Conservation (phyloP, 2,329 filamentous ascomycete species). For the Fusarium sp. region DNA sequence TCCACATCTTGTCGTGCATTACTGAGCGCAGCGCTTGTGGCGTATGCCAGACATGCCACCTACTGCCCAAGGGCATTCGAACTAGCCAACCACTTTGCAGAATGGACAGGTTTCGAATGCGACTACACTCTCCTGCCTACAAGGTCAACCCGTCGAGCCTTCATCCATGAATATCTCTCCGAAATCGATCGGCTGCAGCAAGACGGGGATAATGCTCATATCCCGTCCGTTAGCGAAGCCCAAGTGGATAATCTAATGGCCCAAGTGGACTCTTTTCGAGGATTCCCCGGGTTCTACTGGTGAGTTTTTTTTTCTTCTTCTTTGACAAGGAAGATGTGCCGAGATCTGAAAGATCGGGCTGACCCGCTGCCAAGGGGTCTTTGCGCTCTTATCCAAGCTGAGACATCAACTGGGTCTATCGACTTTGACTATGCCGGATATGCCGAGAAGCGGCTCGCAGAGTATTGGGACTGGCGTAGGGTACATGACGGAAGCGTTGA, state of each 20-base stretch:
- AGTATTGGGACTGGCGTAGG: slow-evolving; percentile 37
- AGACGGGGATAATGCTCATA: not conserved
- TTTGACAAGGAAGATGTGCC: not conserved
- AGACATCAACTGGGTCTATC: slow-evolving; percentile 41
- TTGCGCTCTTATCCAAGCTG: slow-evolving; percentile 40
- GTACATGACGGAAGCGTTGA: slow-evolving; percentile 5
- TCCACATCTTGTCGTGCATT: not conserved
- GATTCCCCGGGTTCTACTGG: slow-evolving; percentile 42
- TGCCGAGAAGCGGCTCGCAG: slow-evolving; percentile 33
- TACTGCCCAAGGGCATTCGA: slow-evolving; percentile 41
- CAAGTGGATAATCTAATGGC: slow-evolving; percentile 31
- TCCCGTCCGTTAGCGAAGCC: slow-evolving; percentile 19
- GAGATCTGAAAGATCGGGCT: not conserved
- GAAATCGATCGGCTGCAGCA: slow-evolving; percentile 8
- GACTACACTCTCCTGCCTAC: slow-evolving; percentile 31
- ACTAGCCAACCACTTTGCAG: slow-evolving; percentile 41
- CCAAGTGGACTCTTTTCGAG: slow-evolving; percentile 36
- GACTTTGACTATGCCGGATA: slow-evolving; percentile 42
- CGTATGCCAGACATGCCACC: slow-evolving; percentile 33
- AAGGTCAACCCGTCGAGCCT: slow-evolving; percentile 28
- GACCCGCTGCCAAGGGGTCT: slow-evolving; percentile 35
- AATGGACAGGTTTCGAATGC: slow-evolving; percentile 40
- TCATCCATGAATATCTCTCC: slow-evolving; percentile 33
- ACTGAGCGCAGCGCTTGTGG: not conserved
- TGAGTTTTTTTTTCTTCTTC: slow-evolving; percentile 16